These are phyloP conservation scores for Stromatinia cepivora DNA, from an alignment of 2,329 filamentous ascomycete genomes.

Conservation along the genomic window DNA sequence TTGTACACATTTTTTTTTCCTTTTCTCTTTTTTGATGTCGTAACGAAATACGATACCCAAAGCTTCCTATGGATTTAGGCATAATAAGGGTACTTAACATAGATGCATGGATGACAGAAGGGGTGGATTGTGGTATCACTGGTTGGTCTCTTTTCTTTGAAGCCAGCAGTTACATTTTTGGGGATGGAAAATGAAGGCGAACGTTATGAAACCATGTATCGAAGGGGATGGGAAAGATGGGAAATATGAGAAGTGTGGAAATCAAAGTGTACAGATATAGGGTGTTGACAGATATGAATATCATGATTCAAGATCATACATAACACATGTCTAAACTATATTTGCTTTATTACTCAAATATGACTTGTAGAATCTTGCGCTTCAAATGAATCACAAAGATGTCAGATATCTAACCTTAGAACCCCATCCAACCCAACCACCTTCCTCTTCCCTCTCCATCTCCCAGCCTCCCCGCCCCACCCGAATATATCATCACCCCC, in stretches of 20 bases:
- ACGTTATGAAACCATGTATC: conserved; percentile 18
- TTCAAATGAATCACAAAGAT: neutral
- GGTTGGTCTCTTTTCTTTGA: conserved; percentile 17
- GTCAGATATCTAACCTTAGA: neutral
- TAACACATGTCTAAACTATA: neutral
- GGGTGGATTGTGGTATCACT: conserved; percentile 18
- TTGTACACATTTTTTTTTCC: conserved; percentile 24
- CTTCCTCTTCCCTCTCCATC: neutral
- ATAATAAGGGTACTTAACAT: conserved; percentile 24
- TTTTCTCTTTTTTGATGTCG: conserved; percentile 22
- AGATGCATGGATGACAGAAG: conserved; percentile 19
- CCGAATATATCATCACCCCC: neutral
- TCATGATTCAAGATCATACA: conserved; percentile 3
- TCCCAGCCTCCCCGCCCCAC: neutral
- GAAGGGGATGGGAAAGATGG: neutral
- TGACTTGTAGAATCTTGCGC: neutral
- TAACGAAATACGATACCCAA: conserved; percentile 26
- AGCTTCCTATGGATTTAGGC: conserved; percentile 20
- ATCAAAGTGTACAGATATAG: conserved; percentile 8
- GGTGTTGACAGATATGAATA: conserved; percentile 7
- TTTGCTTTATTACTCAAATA: neutral
- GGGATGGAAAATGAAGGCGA: neutral
- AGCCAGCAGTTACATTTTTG: conserved; percentile 15
- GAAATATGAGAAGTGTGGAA: neutral
- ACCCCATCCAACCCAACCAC: neutral